phyloP scores from a whole-genome alignment of 2,329 filamentous ascomycete species.

The Cladophialophora yegresii region DNA sequence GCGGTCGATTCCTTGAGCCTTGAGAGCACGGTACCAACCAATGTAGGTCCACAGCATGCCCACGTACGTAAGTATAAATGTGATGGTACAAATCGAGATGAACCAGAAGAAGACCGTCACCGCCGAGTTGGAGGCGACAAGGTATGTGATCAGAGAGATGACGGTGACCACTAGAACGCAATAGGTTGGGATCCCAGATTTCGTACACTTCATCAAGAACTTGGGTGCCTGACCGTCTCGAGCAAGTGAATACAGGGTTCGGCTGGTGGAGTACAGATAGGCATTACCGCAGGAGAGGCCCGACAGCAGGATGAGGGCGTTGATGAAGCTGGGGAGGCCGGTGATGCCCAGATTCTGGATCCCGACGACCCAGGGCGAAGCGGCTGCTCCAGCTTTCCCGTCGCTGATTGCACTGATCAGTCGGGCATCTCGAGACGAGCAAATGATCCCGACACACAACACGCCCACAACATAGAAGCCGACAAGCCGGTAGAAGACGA shows the following conservation, averaged over 20 bases:
- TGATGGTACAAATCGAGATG: constrained; percentile 56
- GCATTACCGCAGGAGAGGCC: constrained; percentile 71
- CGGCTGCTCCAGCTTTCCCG: constrained; percentile 63
- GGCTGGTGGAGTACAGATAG: constrained; percentile 58
- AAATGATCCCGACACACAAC: constrained; percentile 67
- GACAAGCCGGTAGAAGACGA: constrained; percentile 75
- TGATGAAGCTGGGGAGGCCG: constrained; percentile 72
- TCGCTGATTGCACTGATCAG: constrained; percentile 61
- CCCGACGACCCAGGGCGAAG: constrained; percentile 72
- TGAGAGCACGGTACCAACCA: constrained; percentile 68
- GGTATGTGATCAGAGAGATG: constrained; percentile 69
- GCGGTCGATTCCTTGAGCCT: constrained; percentile 67
- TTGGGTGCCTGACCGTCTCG: constrained; percentile 55
- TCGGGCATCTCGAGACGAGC: constrained; percentile 64
- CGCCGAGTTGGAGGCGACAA: constrained; percentile 64
- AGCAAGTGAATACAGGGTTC: constrained; percentile 52
- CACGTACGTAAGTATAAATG: constrained; percentile 62
- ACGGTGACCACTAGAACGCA: constrained; percentile 65
- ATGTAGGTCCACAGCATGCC: constrained; percentile 70
- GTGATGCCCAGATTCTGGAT: constrained; percentile 61
- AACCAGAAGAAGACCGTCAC: constrained; percentile 72
- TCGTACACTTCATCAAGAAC: constrained; percentile 61
- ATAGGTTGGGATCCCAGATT: constrained; percentile 64
- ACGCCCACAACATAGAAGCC: constrained; percentile 74
- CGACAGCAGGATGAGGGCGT: constrained; percentile 71